Conservation (phyloP, 176 grass and related monocot genomes). For the Thalia dealbata region DNA sequence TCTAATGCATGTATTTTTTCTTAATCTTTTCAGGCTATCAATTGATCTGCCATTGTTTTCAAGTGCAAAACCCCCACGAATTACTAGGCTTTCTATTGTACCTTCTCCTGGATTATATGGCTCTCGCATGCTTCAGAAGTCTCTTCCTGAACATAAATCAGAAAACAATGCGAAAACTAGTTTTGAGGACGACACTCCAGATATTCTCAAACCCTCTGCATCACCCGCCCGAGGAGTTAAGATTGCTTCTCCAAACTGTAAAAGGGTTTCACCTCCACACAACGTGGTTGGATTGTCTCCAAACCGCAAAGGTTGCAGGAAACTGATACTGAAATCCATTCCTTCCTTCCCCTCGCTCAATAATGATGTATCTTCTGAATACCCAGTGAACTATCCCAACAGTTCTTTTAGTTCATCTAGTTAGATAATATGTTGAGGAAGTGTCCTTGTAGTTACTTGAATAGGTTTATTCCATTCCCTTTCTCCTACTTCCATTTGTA, state of each 20-base stretch:
- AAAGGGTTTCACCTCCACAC: conserved; percentile 86
- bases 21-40: conserved; percentile 37
- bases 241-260: conserved; percentile 81
- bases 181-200: conserved; percentile 42
- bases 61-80: conserved; percentile 63
- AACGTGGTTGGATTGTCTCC: conserved; percentile 33
- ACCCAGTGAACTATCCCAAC: conserved; percentile 28
- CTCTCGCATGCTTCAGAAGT: conserved; percentile 28
- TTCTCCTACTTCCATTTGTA: not conserved
- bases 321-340: conserved; percentile 89
- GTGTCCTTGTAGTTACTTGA: not conserved
- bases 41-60: conserved; percentile 63
- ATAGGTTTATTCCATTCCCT: not conserved
- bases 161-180: conserved; percentile 20
- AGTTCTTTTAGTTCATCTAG: conserved; percentile 28
- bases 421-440: conserved; percentile 24
- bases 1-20: conserved; percentile 2
- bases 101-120: conserved; percentile 42
- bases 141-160: conserved; percentile 20
- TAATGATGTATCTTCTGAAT: conserved; percentile 27
- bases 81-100: conserved; percentile 35
- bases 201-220: conserved; percentile 30
- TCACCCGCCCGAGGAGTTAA: conserved; percentile 41
- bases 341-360: conserved; percentile 74
- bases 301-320: conserved; percentile 69